Percentiles rank a stretch among this genome's conserved stretches.
Conservation (phyloP, 345 rosid species). For the Luvunga scandens region DNA sequence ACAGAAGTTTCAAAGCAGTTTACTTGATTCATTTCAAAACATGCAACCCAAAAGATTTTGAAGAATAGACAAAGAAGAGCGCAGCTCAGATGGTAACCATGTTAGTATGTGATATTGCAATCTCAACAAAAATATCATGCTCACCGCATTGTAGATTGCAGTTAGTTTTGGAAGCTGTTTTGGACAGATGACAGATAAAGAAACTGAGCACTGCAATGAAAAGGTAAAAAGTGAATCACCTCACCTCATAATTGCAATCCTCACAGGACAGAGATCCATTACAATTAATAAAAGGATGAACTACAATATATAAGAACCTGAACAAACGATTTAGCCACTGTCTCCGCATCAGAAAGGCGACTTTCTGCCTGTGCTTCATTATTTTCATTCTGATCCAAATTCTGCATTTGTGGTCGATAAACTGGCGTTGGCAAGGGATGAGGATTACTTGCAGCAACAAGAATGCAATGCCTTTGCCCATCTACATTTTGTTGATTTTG, state of each 20-base stretch:
- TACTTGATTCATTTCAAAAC: background rate
- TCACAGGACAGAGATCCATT: constrained; percentile 12
- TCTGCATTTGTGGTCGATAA: constrained; percentile 69
- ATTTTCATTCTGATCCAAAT: constrained; percentile 58
- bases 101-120: background rate
- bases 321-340: constrained; percentile 72
- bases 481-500: constrained; percentile 67
- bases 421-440: constrained; percentile 91
- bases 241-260: constrained; percentile 9
- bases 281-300: constrained; percentile 1
- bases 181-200: constrained; percentile 88
- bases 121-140: constrained; percentile 22
- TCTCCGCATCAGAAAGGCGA: constrained; percentile 84
- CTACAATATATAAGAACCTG: constrained; percentile 41
- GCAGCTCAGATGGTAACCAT: background rate
- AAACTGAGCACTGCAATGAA: constrained; percentile 67
- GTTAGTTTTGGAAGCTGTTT: constrained; percentile 83
- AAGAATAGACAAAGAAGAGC: background rate
- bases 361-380: constrained; percentile 57
- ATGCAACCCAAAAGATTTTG: background rate
- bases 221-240: constrained; percentile 25
- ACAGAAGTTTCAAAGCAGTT: background rate
- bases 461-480: constrained; percentile 80
- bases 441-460: constrained; percentile 92
- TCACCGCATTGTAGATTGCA: constrained; percentile 79